Base-by-base conservation (phyloP, 108 stramenopile genomes). In the Nannochloropsis granulata region DNA sequence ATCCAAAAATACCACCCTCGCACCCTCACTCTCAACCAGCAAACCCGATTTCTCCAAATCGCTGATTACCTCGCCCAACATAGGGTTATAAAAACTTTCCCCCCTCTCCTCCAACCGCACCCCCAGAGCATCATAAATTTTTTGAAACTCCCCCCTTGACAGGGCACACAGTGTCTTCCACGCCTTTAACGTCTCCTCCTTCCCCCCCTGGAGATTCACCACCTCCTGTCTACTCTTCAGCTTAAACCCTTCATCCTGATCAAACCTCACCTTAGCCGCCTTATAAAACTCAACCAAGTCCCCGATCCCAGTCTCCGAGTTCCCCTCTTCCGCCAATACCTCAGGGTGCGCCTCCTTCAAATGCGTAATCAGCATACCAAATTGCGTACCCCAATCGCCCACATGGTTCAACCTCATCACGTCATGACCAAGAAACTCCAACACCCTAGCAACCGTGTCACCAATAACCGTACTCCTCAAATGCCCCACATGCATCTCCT, bases 401-500 rank as follows among this genome's bases (percentile, higher is more conserved):
- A 99, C 99, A 84, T 99, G 99, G 90, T 99, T 99, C 45, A 97
- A 86, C 56, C 99, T 93, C 79, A 92, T 84, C 42, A 98, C 96
- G 23, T 93, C 86, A 85, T 95, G 93, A 24, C 97, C 97, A 23
- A 85, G 87, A 90, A 94, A 97, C 90, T 98, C 98, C 82, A 99
- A 91, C 44, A 99, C 94, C 12, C 97, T 93, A 14, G 83, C 83
- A 26, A 99, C 93, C n/a, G 95, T 85, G 86, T 99, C 99, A 21
- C 99, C 99, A 84, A 99, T 98, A 85, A 99, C 98, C 45, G 99
- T 99, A 43, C 93, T 94, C 34, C 99, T 94, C 82, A 99, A 90
- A 86, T 99, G 99, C 0, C 99, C 99, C 43, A 99, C 99, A 87
- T 99, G 99, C 99, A 99, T 99, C 91, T 99, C 99, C 92, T 99